A percentile compares a stretch with the other conserved stretches of the same genome.
Conservation (phyloP, 1,139 yeast species). For the Saccharomyces pastorianus region DNA sequence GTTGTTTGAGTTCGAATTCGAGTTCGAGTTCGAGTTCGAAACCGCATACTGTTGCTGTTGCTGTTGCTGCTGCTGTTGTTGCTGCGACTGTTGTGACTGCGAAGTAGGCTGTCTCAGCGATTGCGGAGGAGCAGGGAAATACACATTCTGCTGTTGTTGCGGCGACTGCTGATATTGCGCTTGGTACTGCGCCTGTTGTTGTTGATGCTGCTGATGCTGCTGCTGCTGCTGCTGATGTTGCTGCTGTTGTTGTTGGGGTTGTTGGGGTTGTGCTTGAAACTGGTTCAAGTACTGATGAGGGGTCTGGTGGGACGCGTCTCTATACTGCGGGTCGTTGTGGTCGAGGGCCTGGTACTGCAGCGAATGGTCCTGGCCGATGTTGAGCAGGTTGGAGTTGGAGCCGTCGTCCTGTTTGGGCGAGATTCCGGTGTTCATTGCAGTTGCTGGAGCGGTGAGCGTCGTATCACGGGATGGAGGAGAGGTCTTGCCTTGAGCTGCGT, state of each 20-base stretch:
- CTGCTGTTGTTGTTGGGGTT: no score
- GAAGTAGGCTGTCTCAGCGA: slow-evolving; percentile 10
- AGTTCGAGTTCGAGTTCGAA: not conserved
- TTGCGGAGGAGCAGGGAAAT: slow-evolving; percentile 8
- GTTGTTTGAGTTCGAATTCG: slow-evolving; percentile 5
- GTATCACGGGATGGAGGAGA: not conserved
- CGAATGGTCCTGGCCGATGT: slow-evolving; percentile 12
- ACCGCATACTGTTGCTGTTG: slow-evolving; percentile 3
- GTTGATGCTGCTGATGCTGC: no score
- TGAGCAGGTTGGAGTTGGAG: slow-evolving; percentile 10
- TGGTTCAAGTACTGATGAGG: slow-evolving; percentile 9
- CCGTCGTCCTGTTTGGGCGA: slow-evolving; percentile 13
- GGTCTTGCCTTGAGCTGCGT: slow-evolving; percentile 1
- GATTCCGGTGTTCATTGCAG: slow-evolving; percentile 12
- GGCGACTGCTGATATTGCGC: slow-evolving; percentile 7
- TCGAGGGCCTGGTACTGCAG: slow-evolving; percentile 17
- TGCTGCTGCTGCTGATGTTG: no score
- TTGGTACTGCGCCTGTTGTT: slow-evolving; percentile 3
- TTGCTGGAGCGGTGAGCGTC: slow-evolving; percentile 11
- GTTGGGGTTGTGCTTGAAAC: not conserved
- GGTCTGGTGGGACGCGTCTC: slow-evolving; percentile 7
- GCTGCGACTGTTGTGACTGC: slow-evolving; percentile 5
- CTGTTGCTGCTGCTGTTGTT: slow-evolving; percentile 7
- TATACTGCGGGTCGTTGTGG: slow-evolving; percentile 9
- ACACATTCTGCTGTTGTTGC: slow-evolving; percentile 7